A percentile compares a stretch with the other conserved stretches of the same genome.
These are phyloP conservation scores for Metschnikowia picachoensis DNA, from an alignment of 805 yeast genomes.

Conservation along the genomic window DNA sequence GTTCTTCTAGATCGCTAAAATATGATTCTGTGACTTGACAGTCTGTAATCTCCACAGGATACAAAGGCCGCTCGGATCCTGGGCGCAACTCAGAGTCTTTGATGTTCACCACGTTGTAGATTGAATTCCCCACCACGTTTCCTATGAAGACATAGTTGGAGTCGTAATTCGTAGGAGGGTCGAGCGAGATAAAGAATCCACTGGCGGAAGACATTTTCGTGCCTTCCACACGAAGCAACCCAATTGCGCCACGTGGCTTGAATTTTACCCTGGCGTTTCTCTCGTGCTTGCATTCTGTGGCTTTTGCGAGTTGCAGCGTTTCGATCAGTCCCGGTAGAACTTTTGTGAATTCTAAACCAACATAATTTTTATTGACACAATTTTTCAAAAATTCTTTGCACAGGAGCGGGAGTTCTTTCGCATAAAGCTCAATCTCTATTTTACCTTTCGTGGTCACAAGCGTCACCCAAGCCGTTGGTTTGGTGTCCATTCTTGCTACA, in stretches of 20 bases:
- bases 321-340: slow-evolving; percentile 27
- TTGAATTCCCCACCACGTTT: slow-evolving; percentile 51
- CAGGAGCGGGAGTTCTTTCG: slow-evolving; percentile 58
- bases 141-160: slow-evolving; percentile 49
- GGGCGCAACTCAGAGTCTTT: slow-evolving; percentile 43
- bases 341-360: slow-evolving; percentile 39
- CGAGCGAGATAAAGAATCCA: slow-evolving; percentile 38
- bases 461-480: slow-evolving; percentile 55
- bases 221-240: slow-evolving; percentile 35
- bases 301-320: slow-evolving; percentile 5
- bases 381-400: slow-evolving; percentile 46
- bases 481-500: slow-evolving; percentile 41
- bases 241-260: slow-evolving; percentile 52
- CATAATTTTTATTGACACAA: slow-evolving; percentile 42
- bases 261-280: slow-evolving; percentile 49
- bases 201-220: slow-evolving; percentile 20
- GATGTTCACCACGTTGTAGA: slow-evolving; percentile 50
- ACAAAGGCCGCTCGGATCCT: slow-evolving; percentile 42
- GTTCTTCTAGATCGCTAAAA: slow-evolving; percentile 40
- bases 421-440: slow-evolving; percentile 61
- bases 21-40: slow-evolving; percentile 44
- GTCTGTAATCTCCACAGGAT: slow-evolving; percentile 44
- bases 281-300: slow-evolving; percentile 33
- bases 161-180: slow-evolving; percentile 42
- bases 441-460: slow-evolving; percentile 56